Base-by-base conservation (phyloP, 2,329 filamentous ascomycete genomes). In the Diaporthe sp. region DNA sequence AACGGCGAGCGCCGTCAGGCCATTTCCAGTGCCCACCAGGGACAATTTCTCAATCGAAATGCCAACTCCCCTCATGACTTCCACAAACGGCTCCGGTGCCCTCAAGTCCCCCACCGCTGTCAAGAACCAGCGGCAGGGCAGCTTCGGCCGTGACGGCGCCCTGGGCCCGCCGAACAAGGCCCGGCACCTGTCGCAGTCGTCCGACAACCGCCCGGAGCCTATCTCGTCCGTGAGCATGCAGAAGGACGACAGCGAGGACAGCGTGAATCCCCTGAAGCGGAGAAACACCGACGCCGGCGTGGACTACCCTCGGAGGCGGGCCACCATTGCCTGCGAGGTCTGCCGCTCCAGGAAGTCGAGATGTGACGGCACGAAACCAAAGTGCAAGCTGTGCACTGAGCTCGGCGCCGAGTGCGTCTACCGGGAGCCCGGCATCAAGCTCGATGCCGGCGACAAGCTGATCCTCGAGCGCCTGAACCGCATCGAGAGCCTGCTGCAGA, bases 361-460 rank as follows among this genome's bases (percentile, higher is more conserved):
- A 77, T 95, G 94, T 83, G 94, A 95, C 82, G 94, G 94, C 72
- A 93, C 90, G 13, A 92, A 94, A 79, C 94, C 94, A 60, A 96
- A 95, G 84, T 97, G 94, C 86, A 94, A 95, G 83, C 91, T 97
- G 49, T 97, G 94, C 85, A 92, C 93, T 13, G 94, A 73, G 61
- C 57, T 53, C 70, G 94, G 94, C 73, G 94, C 94, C 60, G 94
- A 96, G 78, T 97, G 94, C 83, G 90, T 96, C 78, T 97, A 97
- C 83, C 91, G 94, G 78, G 94, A 97, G 82, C 94, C 94, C 9
- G 94, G 94, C 3, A 94, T 96, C 86, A 97, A 97, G 85, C 90
- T 97, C 13, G 94, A 97, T 82, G 94, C 94, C 49, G 94, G 94
- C 78, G 94, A 96, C 86, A 96, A 96, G 85, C 87, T 97, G 74